These are phyloP conservation scores for Quercus parvula DNA, from an alignment of 306 rosid genomes.

Conservation along the genomic window DNA sequence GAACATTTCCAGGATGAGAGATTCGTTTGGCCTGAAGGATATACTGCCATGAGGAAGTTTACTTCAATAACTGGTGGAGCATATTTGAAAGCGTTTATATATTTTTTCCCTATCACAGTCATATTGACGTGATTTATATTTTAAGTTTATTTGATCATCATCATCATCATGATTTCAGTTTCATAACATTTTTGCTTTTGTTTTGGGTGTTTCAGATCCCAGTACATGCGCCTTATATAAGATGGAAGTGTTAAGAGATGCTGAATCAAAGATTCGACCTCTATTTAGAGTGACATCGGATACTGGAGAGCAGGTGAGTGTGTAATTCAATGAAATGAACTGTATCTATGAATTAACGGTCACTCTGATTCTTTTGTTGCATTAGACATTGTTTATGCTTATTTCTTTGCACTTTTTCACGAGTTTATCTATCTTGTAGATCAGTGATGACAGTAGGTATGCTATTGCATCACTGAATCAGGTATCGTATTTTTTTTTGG, in stretches of 20 bases:
- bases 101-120: conserved; percentile 5
- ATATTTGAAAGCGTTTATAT: neutral
- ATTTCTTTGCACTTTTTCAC: neutral
- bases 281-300: conserved; percentile 80
- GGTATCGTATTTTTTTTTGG: neutral
- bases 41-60: conserved; percentile 82
- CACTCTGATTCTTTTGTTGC: neutral
- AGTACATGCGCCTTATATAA: conserved; percentile 48
- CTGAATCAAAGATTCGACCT: conserved; percentile 73
- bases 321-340: conserved; percentile 9
- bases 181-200: neutral
- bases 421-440: neutral
- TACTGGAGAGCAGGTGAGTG: conserved; percentile 86
- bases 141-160: conserved; percentile 10
- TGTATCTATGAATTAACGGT: neutral
- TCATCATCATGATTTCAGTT: conserved; percentile 4
- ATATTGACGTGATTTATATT: neutral
- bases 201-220: conserved; percentile 53
- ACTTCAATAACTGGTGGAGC: conserved; percentile 71
- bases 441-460: neutral
- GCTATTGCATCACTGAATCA: neutral
- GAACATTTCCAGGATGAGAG: conserved; percentile 58
- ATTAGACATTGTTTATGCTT: conserved; percentile 8
- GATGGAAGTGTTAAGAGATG: conserved; percentile 96
- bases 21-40: conserved; percentile 90